Conservation (phyloP, 1,284 basidiomycete species). For the Cryptococcus sp. region DNA sequence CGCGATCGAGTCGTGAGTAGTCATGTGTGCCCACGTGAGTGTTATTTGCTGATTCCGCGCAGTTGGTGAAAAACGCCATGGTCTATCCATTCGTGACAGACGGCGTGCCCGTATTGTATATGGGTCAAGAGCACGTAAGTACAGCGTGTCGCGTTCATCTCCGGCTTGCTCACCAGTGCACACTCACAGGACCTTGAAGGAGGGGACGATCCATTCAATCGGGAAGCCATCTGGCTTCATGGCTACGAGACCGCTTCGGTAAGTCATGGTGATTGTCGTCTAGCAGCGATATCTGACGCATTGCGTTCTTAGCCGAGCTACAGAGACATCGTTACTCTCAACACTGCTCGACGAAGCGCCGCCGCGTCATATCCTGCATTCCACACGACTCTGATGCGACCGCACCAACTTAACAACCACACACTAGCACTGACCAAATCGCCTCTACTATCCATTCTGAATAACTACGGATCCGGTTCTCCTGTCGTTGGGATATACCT, state of each 20-base stretch:
- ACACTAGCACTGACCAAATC: constrained; percentile 65
- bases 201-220: constrained; percentile 52
- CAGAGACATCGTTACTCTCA: constrained; percentile 60
- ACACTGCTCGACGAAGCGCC: constrained; percentile 64
- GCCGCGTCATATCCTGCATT: constrained; percentile 56
- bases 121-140: constrained; percentile 58
- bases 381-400: constrained; percentile 60
- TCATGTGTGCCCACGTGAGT: constrained; percentile 6
- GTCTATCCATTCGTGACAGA: constrained; percentile 55
- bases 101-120: constrained; percentile 63
- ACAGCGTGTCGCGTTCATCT: not conserved
- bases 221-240: constrained; percentile 53
- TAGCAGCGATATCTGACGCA: constrained; percentile 59
- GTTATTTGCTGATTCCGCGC: constrained; percentile 12
- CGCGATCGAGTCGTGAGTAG: constrained; percentile 40
- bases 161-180: constrained; percentile 3
- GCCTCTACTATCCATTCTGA: constrained; percentile 66
- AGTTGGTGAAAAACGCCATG: constrained; percentile 55
- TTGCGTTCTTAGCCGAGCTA: constrained; percentile 61
- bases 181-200: constrained; percentile 56
- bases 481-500: constrained; percentile 43
- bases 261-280: constrained; percentile 41
- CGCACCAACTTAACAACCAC: constrained; percentile 49
- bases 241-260: constrained; percentile 53
- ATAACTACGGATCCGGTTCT: constrained; percentile 61